phyloP scores from a whole-genome alignment of 2,329 filamentous ascomycete species.

The Davidsoniella australis region DNA sequence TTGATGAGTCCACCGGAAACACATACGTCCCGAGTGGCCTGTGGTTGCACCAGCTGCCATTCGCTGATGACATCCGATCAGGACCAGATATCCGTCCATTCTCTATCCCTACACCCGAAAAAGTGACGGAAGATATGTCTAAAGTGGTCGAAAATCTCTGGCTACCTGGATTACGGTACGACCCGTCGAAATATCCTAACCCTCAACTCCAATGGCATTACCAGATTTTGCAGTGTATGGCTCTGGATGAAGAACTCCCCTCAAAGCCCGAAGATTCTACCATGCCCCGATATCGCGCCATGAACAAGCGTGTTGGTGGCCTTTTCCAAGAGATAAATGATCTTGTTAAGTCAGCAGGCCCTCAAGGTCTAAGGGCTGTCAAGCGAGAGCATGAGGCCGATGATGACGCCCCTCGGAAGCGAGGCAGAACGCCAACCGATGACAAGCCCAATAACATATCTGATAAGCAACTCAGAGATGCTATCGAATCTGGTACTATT shows the following conservation, averaged over 20 bases:
- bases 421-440: conserved; percentile 21
- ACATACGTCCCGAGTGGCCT: conserved; percentile 66
- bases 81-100: conserved; percentile 42
- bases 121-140: conserved; percentile 67
- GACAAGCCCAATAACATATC: conserved; percentile 22
- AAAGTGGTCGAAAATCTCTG: conserved; percentile 70
- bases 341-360: conserved; percentile 34
- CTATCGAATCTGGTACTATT: conserved; percentile 28
- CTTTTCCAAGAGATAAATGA: conserved; percentile 63
- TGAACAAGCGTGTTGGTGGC: conserved; percentile 70
- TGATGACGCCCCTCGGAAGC: conserved; percentile 29
- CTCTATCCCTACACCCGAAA: conserved; percentile 41
- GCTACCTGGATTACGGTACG: conserved; percentile 69
- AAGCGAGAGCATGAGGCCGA: conserved; percentile 18
- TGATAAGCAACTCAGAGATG: conserved; percentile 29
- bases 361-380: conserved; percentile 13
- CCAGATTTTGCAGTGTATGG: conserved; percentile 76
- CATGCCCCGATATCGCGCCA: conserved; percentile 67
- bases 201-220: conserved; percentile 95
- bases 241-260: conserved; percentile 79
- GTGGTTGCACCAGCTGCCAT: conserved; percentile 79
- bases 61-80: conserved; percentile 70
- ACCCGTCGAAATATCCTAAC: conserved; percentile 79
- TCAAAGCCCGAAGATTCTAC: conserved; percentile 61
- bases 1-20: conserved; percentile 46